Evolutionary conservation across 2,329 filamentous ascomycete species (phyloP), one percentile per base, ranked within the genome.

Genomic region (Erysiphe pulchra): DNA sequence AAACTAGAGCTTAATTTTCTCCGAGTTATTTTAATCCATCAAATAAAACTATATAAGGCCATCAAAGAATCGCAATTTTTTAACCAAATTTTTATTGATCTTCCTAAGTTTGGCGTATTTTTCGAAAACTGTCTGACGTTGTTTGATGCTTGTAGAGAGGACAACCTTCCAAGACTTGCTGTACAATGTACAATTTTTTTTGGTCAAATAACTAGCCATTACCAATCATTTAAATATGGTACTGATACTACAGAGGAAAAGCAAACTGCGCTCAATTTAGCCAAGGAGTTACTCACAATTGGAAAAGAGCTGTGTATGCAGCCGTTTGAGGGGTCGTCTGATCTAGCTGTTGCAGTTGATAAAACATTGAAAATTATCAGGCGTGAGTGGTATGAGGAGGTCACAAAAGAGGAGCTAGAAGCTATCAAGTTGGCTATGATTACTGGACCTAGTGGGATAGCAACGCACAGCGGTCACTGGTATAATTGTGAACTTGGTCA

Each of bases 401-500:
- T 67, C 1, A 64, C 63, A 0, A 47, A 55, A 0, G 61, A 64
- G 14, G 65, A 69, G 50, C 64, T 69, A 53, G 60, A 62, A 32
- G 63, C 60, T 0, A 63, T 74, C 2, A 62, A 68, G 45, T 45
- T 50, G 1, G 70, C 71, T 2, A 74, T 76, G 70, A 55, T 64
- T 1, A 47, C 42, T 0, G 66, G 69, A 49, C 66, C 73, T 34
- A 49, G 45, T 0, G 66, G 68, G 40, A 66, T 8, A 55, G 54
- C 0, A 0, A 63, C 65, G 64, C 41, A 60, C 0, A 71, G 66
- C 0, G 74, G 75, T 0, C 71, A 76, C 50, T 78, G 73, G 74
- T 78, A 77, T 55, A 63, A 59, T 0, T 77, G 71, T 49, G 56
- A 50, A 20, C 72, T 73, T 47, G 65, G 66, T 1, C 70, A 77